A percentile compares a stretch with the other conserved stretches of the same genome.
phyloP scores from a whole-genome alignment of 2,329 filamentous ascomycete genomes.

The Aspergillus brunneoviolaceus region DNA sequence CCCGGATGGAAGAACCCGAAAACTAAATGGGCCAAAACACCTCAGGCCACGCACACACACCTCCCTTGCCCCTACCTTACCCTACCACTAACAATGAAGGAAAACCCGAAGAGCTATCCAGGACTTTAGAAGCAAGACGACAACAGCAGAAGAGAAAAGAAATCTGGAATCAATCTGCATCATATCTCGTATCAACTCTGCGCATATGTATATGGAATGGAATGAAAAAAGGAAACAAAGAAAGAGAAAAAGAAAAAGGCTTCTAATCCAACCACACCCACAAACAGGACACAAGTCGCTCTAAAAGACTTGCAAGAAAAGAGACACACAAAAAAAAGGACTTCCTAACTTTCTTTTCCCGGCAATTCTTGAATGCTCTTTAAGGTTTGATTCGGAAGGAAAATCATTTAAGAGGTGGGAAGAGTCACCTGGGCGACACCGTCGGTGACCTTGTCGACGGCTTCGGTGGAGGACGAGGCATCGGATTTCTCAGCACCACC shows the following conservation, averaged over 20 bases:
- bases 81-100: too few species aligned
- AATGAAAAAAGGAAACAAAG: not conserved
- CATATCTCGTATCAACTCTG: conserved; percentile 4
- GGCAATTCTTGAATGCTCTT: too few species aligned
- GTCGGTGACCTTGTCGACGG: conserved; percentile 42
- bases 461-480: conserved; percentile 30
- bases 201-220: conserved; percentile 1
- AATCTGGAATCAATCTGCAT: not conserved
- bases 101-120: too few species aligned
- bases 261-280: not conserved
- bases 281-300: not conserved
- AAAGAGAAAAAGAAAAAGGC: not conserved
- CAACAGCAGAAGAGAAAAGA: not conserved
- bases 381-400: not conserved
- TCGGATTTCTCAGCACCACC: conserved; percentile 31
- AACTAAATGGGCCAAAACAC: too few species aligned
- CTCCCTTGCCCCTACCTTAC: too few species aligned
- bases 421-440: conserved; percentile 45
- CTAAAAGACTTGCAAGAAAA: not conserved
- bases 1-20: too few species aligned
- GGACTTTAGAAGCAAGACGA: too few species aligned
- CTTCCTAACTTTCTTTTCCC: too few species aligned
- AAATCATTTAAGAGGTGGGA: conserved; percentile 35
- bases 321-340: not conserved
- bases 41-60: too few species aligned